Evolutionary conservation across 176 grass and related monocot genomes (phyloP).

Genomic region (sorghum (Sorghum bicolor)): Sorghum_bicolor_NCBIv3 NC_012872.2:60056501-60057000

Average conservation of each 20-base stretch:
- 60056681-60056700: slow-evolving; percentile 20
- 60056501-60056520: slow-evolving; percentile 33
- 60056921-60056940: slow-evolving; percentile 6
- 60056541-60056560: neutral
- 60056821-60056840: slow-evolving; percentile 37
- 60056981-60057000: slow-evolving; percentile 48
- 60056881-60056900: slow-evolving; percentile 32
- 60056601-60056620: slow-evolving; percentile 23
- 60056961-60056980: slow-evolving; percentile 17
- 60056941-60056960: neutral
- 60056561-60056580: slow-evolving; percentile 29
- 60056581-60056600: neutral
- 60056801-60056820: slow-evolving; percentile 19
- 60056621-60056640: neutral
- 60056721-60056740: neutral
- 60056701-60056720: slow-evolving; percentile 9
- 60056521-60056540: neutral
- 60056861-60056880: slow-evolving; percentile 35
- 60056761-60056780: slow-evolving; percentile 27
- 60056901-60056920: slow-evolving; percentile 21
- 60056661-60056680: neutral
- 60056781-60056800: neutral
- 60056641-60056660: neutral
- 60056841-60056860: neutral
- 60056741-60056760: slow-evolving; percentile 38